Evolutionary conservation across 257 asterid species (phyloP), one percentile per base, ranked within the genome.

Genomic region (Ligustrum vulgare): DNA sequence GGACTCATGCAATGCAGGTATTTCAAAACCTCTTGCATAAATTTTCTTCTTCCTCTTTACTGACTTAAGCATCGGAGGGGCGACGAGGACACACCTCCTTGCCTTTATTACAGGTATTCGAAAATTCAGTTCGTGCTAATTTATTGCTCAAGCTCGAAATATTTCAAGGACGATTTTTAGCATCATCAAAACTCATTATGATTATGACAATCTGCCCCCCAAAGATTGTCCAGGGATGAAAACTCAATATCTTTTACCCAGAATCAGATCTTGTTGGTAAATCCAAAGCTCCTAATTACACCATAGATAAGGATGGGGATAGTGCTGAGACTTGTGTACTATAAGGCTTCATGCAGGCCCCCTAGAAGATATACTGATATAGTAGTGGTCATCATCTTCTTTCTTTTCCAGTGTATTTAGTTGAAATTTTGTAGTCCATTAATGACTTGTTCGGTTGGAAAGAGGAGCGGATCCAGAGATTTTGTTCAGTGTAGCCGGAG

Each of bases 201-300:
- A 92, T 51, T 94, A 92, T 31, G 96, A 91, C 80, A 88, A 90
- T 34, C 97, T 97, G 0, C 98, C 98, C 22, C 98, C 98, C 3
- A 94, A 94, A 91, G 79, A 80, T 88, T 49, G 98, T 94, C 37
- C 97, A 89, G 77, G 97, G 98, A 2, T 94, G 92, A 84, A 94
- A 94, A 79, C 90, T 94, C 81, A 92, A 92, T 54, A 90, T 94
- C 16, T 94, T 94, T 81, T 91, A 91, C 70, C 98, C 97, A 0
- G n/a, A n/a, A n/a, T n/a, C n/a, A n/a, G 97, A 94, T 78, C 86
- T 94, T 72, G 94, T 89, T 28, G 97, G 92, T 78, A 91, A 94
- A 79, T 69, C 84, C 4, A 87, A 75, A 74, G 94, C 98, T 67
- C 98, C 98, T 0, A 82, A 72, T 8, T 93, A 84, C 80, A 79